phyloP scores from a whole-genome alignment of 2,329 filamentous ascomycete species.

The Aspergillus sp. region DNA sequence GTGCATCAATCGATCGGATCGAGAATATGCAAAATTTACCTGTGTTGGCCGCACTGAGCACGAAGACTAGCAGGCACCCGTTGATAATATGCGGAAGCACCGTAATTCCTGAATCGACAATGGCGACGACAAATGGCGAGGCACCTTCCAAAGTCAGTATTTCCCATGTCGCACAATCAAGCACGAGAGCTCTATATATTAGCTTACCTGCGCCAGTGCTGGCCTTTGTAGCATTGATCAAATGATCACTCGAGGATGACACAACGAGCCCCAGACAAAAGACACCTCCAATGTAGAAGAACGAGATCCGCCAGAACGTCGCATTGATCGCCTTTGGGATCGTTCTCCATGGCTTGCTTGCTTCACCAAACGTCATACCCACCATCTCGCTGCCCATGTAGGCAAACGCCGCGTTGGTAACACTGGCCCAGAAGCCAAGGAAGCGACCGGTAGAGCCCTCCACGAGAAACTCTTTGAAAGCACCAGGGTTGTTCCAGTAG shows the following conservation, averaged over 20 bases:
- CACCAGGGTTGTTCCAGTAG: conserved; percentile 45
- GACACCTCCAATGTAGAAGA: conserved; percentile 58
- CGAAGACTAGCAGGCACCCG: conserved; percentile 37
- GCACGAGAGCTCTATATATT: background rate
- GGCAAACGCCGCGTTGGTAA: conserved; percentile 22
- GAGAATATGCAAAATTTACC: background rate
- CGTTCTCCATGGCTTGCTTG: conserved; percentile 47
- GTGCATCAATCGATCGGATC: background rate
- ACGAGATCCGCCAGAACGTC: conserved; percentile 53
- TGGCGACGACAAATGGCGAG: conserved; percentile 55
- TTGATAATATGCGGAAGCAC: conserved; percentile 40
- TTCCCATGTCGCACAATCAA: background rate
- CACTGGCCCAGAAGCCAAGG: conserved; percentile 38
- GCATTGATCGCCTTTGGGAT: conserved; percentile 54
- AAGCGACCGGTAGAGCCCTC: conserved; percentile 43
- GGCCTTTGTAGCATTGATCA: conserved; percentile 42
- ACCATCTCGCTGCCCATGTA: conserved; percentile 45
- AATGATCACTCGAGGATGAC: conserved; percentile 45
- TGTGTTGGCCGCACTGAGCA: conserved; percentile 42
- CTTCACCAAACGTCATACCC: conserved; percentile 54
- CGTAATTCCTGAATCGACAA: conserved; percentile 43
- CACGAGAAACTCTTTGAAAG: conserved; percentile 38
- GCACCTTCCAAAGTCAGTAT: conserved; percentile 31
- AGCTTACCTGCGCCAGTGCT: conserved; percentile 19
- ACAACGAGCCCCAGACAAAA: conserved; percentile 53